A percentile compares a stretch with the other conserved stretches of the same genome.
phyloP scores from a whole-genome alignment of 2,329 filamentous ascomycete genomes.

The Rachicladosporium sp. region DNA sequence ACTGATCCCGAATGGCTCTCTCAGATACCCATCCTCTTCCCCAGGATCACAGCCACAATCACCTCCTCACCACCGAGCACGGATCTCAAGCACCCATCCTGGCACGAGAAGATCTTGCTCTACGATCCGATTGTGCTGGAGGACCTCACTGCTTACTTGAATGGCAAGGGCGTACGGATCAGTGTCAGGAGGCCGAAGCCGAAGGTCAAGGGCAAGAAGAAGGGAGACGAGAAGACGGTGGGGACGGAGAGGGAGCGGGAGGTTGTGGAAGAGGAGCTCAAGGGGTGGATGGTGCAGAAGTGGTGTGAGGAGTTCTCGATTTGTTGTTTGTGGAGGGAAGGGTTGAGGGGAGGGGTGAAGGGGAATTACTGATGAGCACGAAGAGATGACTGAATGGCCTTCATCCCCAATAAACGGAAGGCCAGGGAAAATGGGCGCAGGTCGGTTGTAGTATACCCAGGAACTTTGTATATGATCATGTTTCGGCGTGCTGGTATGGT shows the following conservation, averaged over 20 bases:
- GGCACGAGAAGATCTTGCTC: slow-evolving; percentile 87
- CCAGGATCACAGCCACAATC: slow-evolving; percentile 37
- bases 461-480: no score
- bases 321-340: slow-evolving; percentile 63
- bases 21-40: slow-evolving; percentile 29
- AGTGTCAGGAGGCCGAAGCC: slow-evolving; percentile 8
- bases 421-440: no score
- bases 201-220: slow-evolving; percentile 30
- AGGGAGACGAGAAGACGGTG: slow-evolving; percentile 26
- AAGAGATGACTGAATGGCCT: no score
- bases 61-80: slow-evolving; percentile 30
- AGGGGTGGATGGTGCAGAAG: slow-evolving; percentile 56
- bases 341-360: slow-evolving; percentile 24
- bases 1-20: slow-evolving; percentile 18
- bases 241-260: slow-evolving; percentile 45
- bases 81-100: slow-evolving; percentile 43
- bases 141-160: slow-evolving; percentile 72
- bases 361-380: slow-evolving; percentile 15
- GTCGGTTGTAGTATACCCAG: no score
- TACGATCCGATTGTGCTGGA: slow-evolving; percentile 86
- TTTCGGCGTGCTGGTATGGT: no score
- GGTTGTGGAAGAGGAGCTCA: slow-evolving; percentile 17
- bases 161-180: slow-evolving; percentile 28
- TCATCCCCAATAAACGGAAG: no score
- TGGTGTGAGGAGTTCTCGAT: slow-evolving; percentile 86